Conservation (phyloP, 805 yeast genomes). For the Metschnikowia reukaufii region DNA sequence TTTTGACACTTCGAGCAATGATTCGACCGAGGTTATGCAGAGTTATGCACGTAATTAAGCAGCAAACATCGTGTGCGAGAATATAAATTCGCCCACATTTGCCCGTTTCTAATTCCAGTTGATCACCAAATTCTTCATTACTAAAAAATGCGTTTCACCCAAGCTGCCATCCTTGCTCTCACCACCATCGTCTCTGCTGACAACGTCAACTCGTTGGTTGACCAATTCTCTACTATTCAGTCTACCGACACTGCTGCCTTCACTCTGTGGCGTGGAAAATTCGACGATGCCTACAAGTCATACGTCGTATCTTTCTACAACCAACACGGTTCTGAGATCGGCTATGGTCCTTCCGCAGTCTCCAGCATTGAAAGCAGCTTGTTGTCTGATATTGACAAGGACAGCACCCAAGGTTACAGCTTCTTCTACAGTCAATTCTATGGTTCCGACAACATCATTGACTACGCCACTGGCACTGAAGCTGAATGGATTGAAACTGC, state of each 20-base stretch:
- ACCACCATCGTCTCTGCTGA: conserved; percentile 1
- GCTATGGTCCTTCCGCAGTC: neutral
- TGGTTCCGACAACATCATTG: neutral
- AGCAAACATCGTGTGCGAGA: neutral
- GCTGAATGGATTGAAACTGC: neutral
- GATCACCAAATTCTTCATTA: too few relatives aligned
- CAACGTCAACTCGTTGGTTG: neutral
- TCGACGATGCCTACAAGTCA: conserved; percentile 7
- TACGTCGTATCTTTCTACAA: neutral
- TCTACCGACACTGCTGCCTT: conserved; percentile 6
- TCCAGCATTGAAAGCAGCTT: conserved; percentile 1
- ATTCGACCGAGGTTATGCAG: neutral
- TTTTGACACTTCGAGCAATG: neutral
- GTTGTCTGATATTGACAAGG: neutral
- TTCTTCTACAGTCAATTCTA: conserved; percentile 1
- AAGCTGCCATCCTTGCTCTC: conserved; percentile 1
- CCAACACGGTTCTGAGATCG: neutral
- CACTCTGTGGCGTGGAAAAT: conserved; percentile 4
- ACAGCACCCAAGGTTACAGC: conserved; percentile 3
- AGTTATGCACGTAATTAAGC: neutral
- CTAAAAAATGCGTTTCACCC: conserved; percentile 2
- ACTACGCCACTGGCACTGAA: neutral
- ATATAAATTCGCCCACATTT: too few relatives aligned
- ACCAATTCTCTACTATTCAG: conserved; percentile 1
- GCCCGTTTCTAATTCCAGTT: too few relatives aligned